Percentiles rank a stretch among this genome's conserved stretches.
Conservation (phyloP, 2,329 filamentous ascomycete genomes). For the Purpureocillium takamizusanense region DNA sequence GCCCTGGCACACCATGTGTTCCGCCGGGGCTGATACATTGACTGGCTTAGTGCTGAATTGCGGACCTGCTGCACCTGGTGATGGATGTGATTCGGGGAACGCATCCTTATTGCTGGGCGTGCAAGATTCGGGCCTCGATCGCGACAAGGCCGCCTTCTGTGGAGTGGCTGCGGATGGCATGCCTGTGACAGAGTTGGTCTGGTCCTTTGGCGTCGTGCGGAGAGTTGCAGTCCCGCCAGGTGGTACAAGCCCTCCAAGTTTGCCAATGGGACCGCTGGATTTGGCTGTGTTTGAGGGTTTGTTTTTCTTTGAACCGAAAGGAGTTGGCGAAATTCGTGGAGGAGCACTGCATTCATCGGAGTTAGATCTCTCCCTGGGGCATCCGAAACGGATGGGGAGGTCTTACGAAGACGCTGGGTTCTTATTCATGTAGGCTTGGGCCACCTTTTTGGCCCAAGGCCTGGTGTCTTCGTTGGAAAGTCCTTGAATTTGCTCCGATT, state of each 20-base stretch:
- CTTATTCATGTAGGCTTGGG: conserved; percentile 3
- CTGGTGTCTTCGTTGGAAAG: conserved; percentile 10
- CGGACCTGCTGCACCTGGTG: not conserved
- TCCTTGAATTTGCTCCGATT: conserved; percentile 13
- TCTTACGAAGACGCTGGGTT: not conserved
- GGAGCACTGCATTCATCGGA: conserved; percentile 6
- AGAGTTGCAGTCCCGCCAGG: not conserved
- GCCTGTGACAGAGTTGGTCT: too few relatives aligned
- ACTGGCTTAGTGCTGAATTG: too few relatives aligned
- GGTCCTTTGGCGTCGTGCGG: too few relatives aligned
- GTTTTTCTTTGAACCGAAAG: not conserved
- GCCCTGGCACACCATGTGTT: conserved; percentile 10
- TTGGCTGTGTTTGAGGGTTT: not conserved
- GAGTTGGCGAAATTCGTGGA: not conserved
- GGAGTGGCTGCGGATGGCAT: too few relatives aligned
- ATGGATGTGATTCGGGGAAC: not conserved
- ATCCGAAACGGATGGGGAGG: not conserved
- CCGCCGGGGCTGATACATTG: not conserved
- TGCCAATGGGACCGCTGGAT: not conserved
- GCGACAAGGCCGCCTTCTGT: too few relatives aligned
- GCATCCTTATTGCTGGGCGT: too few relatives aligned
- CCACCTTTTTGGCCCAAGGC: conserved; percentile 11
- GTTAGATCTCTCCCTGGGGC: not conserved
- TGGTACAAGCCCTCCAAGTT: conserved; percentile 3
- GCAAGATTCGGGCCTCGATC: too few relatives aligned